These are phyloP conservation scores for Pythium oligandrum DNA, from an alignment of 352 stramenopile genomes.

Conservation along the genomic window DNA sequence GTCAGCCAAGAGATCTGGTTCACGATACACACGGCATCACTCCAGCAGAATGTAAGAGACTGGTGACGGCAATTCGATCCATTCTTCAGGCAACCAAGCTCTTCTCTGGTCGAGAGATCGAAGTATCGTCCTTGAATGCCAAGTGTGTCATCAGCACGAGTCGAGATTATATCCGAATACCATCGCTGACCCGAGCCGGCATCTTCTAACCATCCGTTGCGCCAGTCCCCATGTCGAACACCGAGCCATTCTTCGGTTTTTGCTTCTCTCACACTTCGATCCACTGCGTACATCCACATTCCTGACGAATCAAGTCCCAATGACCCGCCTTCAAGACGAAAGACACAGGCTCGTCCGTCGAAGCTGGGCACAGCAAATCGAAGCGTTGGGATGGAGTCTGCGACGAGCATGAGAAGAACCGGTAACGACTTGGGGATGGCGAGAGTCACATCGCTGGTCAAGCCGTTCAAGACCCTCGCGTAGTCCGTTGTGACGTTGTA, in stretches of 20 bases:
- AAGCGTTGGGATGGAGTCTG: constrained; percentile 17
- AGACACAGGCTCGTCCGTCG: constrained; percentile 26
- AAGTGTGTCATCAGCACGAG: not conserved
- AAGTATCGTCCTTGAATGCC: not conserved
- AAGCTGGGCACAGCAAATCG: constrained; percentile 17
- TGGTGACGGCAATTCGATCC: constrained; percentile 4
- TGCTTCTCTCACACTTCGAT: not conserved
- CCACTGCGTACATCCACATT: constrained; percentile 3
- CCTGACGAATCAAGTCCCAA: constrained; percentile 8
- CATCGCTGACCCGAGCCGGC: constrained; percentile 8
- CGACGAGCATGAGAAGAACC: constrained; percentile 30
- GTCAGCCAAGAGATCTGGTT: constrained; percentile 1
- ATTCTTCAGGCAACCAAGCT: constrained; percentile 15
- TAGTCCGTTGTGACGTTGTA: constrained; percentile 23
- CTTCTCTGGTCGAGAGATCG: not conserved
- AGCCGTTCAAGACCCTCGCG: constrained; percentile 16
- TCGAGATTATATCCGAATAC: constrained; percentile 19
- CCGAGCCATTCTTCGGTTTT: constrained; percentile 21
- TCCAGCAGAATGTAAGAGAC: constrained; percentile 1
- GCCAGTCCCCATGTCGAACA: constrained; percentile 20
- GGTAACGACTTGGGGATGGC: constrained; percentile 19
- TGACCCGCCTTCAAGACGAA: constrained; percentile 11
- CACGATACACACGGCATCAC: not conserved
- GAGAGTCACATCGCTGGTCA: constrained; percentile 3
- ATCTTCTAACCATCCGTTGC: constrained; percentile 31